These are phyloP conservation scores for Remersonia thermophila DNA, from an alignment of 2,329 filamentous ascomycete genomes.

Conservation along the genomic window DNA sequence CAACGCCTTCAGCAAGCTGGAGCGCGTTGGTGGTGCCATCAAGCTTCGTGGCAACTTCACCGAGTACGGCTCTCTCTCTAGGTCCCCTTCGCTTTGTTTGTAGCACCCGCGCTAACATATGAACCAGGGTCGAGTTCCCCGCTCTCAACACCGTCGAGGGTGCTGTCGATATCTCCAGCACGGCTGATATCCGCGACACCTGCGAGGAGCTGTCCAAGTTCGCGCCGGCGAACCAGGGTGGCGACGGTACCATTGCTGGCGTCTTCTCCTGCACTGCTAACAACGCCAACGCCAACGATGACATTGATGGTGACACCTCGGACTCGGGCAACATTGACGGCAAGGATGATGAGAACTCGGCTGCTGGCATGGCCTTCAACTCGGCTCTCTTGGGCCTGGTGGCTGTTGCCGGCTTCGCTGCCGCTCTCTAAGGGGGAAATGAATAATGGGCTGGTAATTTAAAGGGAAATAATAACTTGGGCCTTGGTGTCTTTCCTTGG, in stretches of 20 bases:
- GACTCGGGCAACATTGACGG: slow-evolving; percentile 17
- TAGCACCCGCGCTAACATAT: not conserved
- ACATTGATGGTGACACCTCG: slow-evolving; percentile 25
- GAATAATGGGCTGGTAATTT: slow-evolving; percentile 2
- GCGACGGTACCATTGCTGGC: slow-evolving; percentile 35
- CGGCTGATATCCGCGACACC: slow-evolving; percentile 43
- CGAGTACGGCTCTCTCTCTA: slow-evolving; percentile 46
- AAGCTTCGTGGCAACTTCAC: slow-evolving; percentile 77
- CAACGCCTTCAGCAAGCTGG: slow-evolving; percentile 54
- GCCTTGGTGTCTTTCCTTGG: too few species aligned
- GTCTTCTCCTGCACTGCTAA: slow-evolving; percentile 37
- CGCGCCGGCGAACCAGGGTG: slow-evolving; percentile 24
- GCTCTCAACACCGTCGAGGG: slow-evolving; percentile 55
- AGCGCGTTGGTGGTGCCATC: slow-evolving; percentile 64
- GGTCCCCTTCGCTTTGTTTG: not conserved
- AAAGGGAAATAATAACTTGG: slow-evolving; percentile 2
- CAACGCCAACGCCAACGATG: slow-evolving; percentile 40
- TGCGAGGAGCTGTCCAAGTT: slow-evolving; percentile 43
- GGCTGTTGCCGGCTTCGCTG: slow-evolving; percentile 34
- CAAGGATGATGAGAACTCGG: slow-evolving; percentile 25
- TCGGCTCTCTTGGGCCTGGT: slow-evolving; percentile 35
- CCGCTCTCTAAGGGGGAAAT: slow-evolving; percentile 28
- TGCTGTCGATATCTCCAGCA: slow-evolving; percentile 57
- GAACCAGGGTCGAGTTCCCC: slow-evolving; percentile 55
- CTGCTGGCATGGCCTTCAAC: slow-evolving; percentile 36